Percentiles rank a stretch among this genome's conserved stretches.
Evolutionary conservation across 169 alveolate species (phyloP).

Genomic region (Cryptosporidium bovis): DNA sequence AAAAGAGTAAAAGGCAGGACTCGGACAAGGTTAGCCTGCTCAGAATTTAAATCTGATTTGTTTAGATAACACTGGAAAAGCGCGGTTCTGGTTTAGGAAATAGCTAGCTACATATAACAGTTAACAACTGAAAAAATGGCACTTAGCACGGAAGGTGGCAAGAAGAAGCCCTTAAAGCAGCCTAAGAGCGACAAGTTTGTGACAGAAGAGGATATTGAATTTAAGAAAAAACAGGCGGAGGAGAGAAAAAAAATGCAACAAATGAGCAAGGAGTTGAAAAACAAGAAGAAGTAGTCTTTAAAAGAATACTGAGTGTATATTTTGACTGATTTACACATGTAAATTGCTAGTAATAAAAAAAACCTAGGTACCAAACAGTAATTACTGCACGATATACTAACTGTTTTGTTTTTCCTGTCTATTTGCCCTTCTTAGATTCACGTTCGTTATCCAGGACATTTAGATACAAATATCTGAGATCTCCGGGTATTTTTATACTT

Average conservation of each 20-base stretch:
- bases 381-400: background rate
- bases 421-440: background rate
- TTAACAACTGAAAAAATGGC: conserved; percentile 16
- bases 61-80: background rate
- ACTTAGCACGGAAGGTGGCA: conserved; percentile 79
- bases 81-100: background rate
- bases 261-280: conserved; percentile 58
- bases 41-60: no score
- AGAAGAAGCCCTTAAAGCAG: conserved; percentile 83
- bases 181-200: conserved; percentile 79
- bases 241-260: conserved; percentile 77
- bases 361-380: no score
- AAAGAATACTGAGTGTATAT: background rate
- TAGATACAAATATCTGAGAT: conserved; percentile 38
- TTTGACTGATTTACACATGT: no score
- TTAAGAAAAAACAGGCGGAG: conserved; percentile 81
- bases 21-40: no score
- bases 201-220: conserved; percentile 83
- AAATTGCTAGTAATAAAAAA: no score
- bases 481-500: conserved; percentile 14
- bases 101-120: background rate
- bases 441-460: background rate
- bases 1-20: no score
- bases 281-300: conserved; percentile 10
- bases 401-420: background rate